Evolutionary conservation across 139 green algal genomes (phyloP).

Genomic region (Tetradesmus obliquus): DNA sequence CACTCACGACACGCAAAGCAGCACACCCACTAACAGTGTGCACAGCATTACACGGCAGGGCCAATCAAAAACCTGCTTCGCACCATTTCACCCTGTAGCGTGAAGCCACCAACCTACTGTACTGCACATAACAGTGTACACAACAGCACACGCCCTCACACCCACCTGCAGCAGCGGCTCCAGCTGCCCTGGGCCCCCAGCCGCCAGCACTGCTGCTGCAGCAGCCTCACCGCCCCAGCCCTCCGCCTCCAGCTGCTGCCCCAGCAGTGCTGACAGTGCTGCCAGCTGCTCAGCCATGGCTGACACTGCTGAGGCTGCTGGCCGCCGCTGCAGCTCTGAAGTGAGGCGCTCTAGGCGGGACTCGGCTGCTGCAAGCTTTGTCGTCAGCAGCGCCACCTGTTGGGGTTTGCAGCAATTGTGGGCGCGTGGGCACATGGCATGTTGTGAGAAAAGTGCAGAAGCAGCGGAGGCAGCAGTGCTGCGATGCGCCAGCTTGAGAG

Average conservation of each 20-base stretch:
- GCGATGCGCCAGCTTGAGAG: too few species aligned
- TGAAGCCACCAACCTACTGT: too few species aligned
- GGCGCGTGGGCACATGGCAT: not conserved
- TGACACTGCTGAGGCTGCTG: slow-evolving; percentile 8
- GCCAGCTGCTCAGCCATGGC: slow-evolving; percentile 35
- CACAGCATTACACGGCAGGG: too few species aligned
- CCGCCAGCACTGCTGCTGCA: slow-evolving; percentile 21
- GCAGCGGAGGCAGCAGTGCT: not conserved
- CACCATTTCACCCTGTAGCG: too few species aligned
- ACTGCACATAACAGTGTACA: too few species aligned
- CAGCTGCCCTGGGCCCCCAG: slow-evolving; percentile 7
- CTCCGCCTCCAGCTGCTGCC: slow-evolving; percentile 35
- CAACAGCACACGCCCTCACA: too few species aligned
- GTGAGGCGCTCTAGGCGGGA: not conserved
- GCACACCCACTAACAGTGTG: too few species aligned
- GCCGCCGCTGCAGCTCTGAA: slow-evolving; percentile 6
- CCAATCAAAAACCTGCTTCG: too few species aligned
- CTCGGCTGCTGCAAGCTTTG: slow-evolving; percentile 37
- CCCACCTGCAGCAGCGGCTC: slow-evolving; percentile 27
- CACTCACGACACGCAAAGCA: too few species aligned
- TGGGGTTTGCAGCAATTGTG: not conserved
- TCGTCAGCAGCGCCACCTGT: slow-evolving; percentile 23
- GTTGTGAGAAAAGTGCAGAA: not conserved
- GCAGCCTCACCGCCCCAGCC: slow-evolving; percentile 22
- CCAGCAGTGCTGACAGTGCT: slow-evolving; percentile 18